A percentile compares a stretch with the other conserved stretches of the same genome.
These are phyloP conservation scores for Aspergillus jensenii DNA, from an alignment of 2,329 filamentous ascomycete species.

Conservation along the genomic window DNA sequence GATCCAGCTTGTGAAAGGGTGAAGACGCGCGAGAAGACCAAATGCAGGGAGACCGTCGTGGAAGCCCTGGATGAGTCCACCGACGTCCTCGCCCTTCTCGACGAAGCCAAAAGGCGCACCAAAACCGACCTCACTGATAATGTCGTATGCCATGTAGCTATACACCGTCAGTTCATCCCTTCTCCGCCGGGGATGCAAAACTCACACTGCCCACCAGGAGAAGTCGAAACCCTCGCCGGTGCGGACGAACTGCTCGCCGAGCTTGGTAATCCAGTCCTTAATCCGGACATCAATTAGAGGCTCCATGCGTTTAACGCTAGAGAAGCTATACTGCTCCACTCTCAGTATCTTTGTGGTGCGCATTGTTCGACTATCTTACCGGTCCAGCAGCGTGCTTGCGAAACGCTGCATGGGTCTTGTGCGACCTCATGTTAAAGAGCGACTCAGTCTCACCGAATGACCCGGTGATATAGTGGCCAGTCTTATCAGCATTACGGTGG, in stretches of 20 bases:
- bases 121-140: constrained; percentile 58
- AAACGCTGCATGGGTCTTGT: constrained; percentile 51
- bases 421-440: constrained; percentile 59
- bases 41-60: constrained; percentile 54
- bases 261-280: constrained; percentile 50
- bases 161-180: background rate
- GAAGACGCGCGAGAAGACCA: constrained; percentile 53
- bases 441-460: constrained; percentile 57
- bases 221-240: constrained; percentile 54
- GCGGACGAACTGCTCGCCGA: constrained; percentile 49
- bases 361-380: constrained; percentile 20
- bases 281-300: constrained; percentile 55
- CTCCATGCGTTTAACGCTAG: constrained; percentile 60
- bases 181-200: background rate
- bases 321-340: constrained; percentile 49
- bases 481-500: constrained; percentile 56
- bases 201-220: constrained; percentile 53
- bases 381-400: constrained; percentile 56
- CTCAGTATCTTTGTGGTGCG: background rate
- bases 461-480: constrained; percentile 59
- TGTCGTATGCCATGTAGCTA: constrained; percentile 57
- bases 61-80: constrained; percentile 55
- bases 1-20: constrained; percentile 56
- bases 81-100: constrained; percentile 52
- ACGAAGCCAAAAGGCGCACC: constrained; percentile 59